Base-by-base conservation (phyloP, 345 rosid genomes). In the Orychophragmus violaceus region DNA sequence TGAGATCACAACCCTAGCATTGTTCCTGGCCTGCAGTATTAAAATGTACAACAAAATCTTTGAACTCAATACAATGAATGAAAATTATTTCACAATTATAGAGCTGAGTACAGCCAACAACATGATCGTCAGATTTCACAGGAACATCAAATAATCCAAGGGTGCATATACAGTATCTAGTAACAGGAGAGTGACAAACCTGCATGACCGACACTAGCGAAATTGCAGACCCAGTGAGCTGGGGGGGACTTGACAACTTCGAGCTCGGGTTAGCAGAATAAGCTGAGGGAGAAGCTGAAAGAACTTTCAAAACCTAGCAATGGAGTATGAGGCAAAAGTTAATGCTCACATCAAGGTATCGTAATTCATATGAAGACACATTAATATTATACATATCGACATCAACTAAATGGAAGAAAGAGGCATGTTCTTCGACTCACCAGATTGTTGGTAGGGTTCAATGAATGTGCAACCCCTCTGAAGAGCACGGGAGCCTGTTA, bases 181-280 rank as follows among this genome's bases (percentile, higher is more conserved):
- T 70, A 13, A 53, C 5, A 53, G 5, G 11, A 27, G 30, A 58
- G 36, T 29, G 48, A 7, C 29, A 68, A 50, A 79, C 91, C 82
- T 83, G 95, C 79, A 85, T 52, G 37, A 83, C 81, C 6, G 91
- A 87, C 59, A 85, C 86, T 68, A 85, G 76, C 0, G 95, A 85
- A 65, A 85, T 82, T 16, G 83, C 41, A 68, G 84, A 75, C 59
- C 88, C 89, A 37, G 79, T 77, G 21, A 83, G 81, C 56, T 66
- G 81, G 5, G 90, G 88, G n/a, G 94, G 88, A 52, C 64, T 79
- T 11, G 76, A 72, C 78, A 85, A 66, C 78, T 82, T 79, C 14
- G 87, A 77, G 60, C 41, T 77, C 6, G 85, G 90, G 51, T 85
- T 78, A 27, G 90, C 87, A 63, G 87, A 85, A 80, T 87, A 87